These are phyloP conservation scores for Chaetomium tenue DNA, from an alignment of 495 filamentous ascomycete species.

Conservation along the genomic window DNA sequence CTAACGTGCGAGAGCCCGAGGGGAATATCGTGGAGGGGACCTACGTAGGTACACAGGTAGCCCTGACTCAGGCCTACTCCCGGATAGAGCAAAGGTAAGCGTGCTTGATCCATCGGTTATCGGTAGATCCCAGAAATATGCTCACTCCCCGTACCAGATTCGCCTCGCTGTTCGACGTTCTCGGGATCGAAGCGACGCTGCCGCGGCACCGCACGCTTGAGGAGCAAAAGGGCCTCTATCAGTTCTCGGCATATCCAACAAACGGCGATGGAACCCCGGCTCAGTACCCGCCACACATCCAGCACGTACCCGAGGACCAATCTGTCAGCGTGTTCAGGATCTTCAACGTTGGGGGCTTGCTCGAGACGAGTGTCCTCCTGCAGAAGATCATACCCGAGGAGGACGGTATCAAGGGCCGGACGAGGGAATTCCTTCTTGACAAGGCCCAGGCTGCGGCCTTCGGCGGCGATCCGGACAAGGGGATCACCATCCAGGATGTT, in stretches of 20 bases:
- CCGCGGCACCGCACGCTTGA: constrained; percentile 34
- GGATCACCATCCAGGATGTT: constrained; percentile 41
- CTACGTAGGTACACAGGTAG: constrained; percentile 43
- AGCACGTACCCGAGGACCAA: constrained; percentile 33
- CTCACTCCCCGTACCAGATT: constrained; percentile 28
- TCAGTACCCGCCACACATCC: constrained; percentile 40
- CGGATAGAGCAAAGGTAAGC: constrained; percentile 42
- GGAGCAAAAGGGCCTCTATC: constrained; percentile 37
- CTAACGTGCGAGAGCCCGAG: constrained; percentile 24
- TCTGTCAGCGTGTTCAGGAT: constrained; percentile 28
- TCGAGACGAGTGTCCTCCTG: constrained; percentile 37
- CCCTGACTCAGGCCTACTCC: constrained; percentile 42
- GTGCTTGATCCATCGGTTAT: neutral
- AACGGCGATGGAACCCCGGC: constrained; percentile 31
- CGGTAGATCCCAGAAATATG: neutral
- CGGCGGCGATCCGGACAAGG: constrained; percentile 36
- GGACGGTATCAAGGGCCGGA: constrained; percentile 34
- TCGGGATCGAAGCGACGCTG: constrained; percentile 37
- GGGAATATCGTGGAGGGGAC: constrained; percentile 34
- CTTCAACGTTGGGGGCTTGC: constrained; percentile 37
- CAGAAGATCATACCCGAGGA: constrained; percentile 38
- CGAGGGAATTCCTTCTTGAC: constrained; percentile 34
- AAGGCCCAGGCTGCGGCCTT: constrained; percentile 29
- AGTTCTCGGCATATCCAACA: constrained; percentile 32
- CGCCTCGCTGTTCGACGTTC: constrained; percentile 39